Evolutionary conservation across 2,329 filamentous ascomycete genomes (phyloP).

Genomic region (Pseudogymnoascus sp.): DNA sequence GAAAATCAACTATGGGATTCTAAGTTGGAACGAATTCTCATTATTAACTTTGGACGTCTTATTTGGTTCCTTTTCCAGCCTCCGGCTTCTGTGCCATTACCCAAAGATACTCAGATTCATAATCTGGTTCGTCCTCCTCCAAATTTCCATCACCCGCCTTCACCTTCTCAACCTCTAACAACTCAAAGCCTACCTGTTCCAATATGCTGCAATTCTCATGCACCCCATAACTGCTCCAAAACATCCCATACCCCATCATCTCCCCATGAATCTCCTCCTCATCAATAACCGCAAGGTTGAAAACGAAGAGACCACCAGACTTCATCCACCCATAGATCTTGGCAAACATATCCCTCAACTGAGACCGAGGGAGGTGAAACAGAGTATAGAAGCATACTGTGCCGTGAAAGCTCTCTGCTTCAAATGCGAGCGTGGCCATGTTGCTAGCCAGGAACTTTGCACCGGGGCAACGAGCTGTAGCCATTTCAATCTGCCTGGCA

Average conservation of each 20-base stretch:
- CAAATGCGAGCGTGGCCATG: slow-evolving; percentile 35
- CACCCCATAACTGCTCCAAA: slow-evolving; percentile 17
- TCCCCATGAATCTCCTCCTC: slow-evolving; percentile 18
- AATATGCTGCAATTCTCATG: slow-evolving; percentile 17
- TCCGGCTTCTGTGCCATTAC: not conserved
- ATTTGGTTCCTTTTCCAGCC: too few species aligned
- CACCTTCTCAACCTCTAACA: slow-evolving; percentile 21
- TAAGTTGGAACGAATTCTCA: too few species aligned
- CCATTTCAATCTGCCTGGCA: slow-evolving; percentile 32
- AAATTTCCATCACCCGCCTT: slow-evolving; percentile 18
- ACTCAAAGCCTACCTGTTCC: slow-evolving; percentile 25
- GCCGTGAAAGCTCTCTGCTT: slow-evolving; percentile 29
- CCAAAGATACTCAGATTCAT: too few species aligned
- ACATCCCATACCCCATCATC: slow-evolving; percentile 18
- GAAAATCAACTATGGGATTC: too few species aligned
- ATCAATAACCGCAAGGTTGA: slow-evolving; percentile 27
- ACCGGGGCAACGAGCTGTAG: slow-evolving; percentile 12
- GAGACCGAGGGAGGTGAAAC: slow-evolving; percentile 36
- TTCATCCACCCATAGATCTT: slow-evolving; percentile 36
- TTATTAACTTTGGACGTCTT: too few species aligned
- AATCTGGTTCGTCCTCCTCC: slow-evolving; percentile 11
- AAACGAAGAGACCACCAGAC: slow-evolving; percentile 35
- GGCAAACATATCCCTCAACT: slow-evolving; percentile 33
- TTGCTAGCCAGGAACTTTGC: slow-evolving; percentile 27
- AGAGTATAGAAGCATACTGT: slow-evolving; percentile 38